A percentile compares a stretch with the other conserved stretches of the same genome.
These are phyloP conservation scores for Salix arbutifolia DNA, from an alignment of 345 rosid species.

Conservation along the genomic window DNA sequence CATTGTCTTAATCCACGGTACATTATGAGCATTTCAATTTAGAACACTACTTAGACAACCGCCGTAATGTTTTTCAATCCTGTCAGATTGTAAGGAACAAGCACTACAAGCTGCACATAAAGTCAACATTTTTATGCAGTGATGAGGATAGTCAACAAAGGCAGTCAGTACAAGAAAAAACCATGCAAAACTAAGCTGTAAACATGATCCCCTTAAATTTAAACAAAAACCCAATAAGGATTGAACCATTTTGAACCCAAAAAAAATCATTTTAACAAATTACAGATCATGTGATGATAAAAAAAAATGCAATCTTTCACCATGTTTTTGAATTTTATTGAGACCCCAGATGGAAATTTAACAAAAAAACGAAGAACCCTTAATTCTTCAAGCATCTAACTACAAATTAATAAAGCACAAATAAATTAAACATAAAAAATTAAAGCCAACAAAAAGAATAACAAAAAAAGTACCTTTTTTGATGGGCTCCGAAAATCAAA, in stretches of 20 bases:
- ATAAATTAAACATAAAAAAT: background rate
- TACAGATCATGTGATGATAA: background rate
- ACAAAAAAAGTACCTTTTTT: background rate
- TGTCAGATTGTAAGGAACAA: background rate
- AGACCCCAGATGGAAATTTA: background rate
- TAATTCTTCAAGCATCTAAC: background rate
- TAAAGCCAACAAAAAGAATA: background rate
- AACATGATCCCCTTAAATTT: background rate
- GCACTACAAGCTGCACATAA: background rate
- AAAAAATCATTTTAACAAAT: background rate
- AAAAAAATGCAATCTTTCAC: background rate
- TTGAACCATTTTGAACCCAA: background rate
- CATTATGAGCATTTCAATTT: background rate
- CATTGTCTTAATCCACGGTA: too few relatives aligned
- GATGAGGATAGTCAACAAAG: background rate
- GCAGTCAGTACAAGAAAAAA: background rate
- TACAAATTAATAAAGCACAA: background rate
- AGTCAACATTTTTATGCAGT: slow-evolving; percentile 1
- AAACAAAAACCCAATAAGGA: background rate
- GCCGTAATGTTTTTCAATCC: background rate
- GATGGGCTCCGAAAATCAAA: background rate
- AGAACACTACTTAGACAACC: background rate
- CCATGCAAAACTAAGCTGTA: background rate
- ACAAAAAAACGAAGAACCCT: background rate
- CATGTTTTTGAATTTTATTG: background rate